These are phyloP conservation scores for Arabis alpina DNA, from an alignment of 345 rosid species.

Conservation along the genomic window DNA sequence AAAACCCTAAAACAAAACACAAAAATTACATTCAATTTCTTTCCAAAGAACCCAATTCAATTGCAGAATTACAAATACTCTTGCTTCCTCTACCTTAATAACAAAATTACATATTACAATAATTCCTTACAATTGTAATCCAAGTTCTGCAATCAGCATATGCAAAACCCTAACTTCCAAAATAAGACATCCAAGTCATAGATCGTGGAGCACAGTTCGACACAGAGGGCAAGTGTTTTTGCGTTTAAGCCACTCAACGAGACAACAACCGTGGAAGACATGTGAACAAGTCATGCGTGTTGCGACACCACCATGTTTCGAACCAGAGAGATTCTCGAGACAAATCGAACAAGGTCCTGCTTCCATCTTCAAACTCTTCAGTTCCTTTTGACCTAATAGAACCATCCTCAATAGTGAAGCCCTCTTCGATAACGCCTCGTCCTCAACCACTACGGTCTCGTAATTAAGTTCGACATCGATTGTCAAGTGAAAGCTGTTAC, in stretches of 20 bases:
- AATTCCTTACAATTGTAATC: neutral
- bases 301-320: neutral
- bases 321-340: neutral
- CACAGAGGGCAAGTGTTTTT: slow-evolving; percentile 32
- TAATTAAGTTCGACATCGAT: neutral
- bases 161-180: slow-evolving; percentile 5
- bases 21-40: neutral
- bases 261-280: slow-evolving; percentile 26
- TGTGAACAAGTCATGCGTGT: slow-evolving; percentile 26
- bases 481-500: neutral
- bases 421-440: neutral
- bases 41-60: no score
- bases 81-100: neutral
- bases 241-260: slow-evolving; percentile 20
- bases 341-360: slow-evolving; percentile 36
- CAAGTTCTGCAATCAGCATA: neutral
- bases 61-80: no score
- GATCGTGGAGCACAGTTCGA: slow-evolving; percentile 7
- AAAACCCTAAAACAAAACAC: neutral
- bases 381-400: neutral
- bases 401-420: neutral
- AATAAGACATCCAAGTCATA: neutral
- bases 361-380: slow-evolving; percentile 8
- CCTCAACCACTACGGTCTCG: neutral
- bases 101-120: neutral